Conservation (phyloP, 176 grass and related monocot species). For the Cenchrus americanus region DNA sequence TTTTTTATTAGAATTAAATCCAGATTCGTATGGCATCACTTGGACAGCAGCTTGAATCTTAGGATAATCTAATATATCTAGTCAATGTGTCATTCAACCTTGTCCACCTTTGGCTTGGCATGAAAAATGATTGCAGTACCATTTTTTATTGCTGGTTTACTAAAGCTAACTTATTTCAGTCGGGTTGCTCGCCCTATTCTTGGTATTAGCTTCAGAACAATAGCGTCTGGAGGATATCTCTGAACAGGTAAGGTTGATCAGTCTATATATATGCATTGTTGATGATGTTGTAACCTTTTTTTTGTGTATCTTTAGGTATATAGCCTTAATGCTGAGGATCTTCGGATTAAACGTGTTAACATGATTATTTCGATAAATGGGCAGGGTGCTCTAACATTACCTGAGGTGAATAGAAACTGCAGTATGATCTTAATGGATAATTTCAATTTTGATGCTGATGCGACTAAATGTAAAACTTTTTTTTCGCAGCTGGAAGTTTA, state of each 20-base stretch:
- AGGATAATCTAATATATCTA: background rate
- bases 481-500: background rate
- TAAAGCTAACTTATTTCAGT: background rate
- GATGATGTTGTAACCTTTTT: background rate
- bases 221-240: background rate
- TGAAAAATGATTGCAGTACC: background rate
- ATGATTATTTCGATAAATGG: background rate
- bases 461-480: background rate
- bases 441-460: background rate
- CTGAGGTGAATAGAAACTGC: background rate
- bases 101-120: no score
- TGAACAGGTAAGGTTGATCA: background rate
- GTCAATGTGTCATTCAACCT: background rate
- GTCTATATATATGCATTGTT: background rate
- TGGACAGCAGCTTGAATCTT: background rate
- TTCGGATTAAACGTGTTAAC: background rate
- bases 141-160: background rate
- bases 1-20: no score
- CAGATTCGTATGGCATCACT: background rate
- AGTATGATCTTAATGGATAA: background rate
- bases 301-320: background rate
- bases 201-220: background rate
- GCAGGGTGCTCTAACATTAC: background rate
- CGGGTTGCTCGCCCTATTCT: background rate
- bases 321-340: background rate